phyloP scores from a whole-genome alignment of 2,329 filamentous ascomycete genomes.

The Zasmidium angulare region DNA sequence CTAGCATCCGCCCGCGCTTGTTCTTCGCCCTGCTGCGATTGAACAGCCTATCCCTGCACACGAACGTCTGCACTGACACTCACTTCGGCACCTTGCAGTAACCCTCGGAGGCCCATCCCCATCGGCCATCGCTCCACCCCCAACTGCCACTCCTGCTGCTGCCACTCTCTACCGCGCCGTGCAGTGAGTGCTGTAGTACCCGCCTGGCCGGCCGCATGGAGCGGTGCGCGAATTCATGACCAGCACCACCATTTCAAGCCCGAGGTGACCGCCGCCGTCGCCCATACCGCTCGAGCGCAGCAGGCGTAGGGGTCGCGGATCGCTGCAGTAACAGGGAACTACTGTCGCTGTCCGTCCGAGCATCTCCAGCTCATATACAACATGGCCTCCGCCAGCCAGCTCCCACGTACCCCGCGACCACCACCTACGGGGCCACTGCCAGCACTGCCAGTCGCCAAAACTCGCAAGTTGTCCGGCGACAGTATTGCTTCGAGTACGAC shows the following conservation, averaged over 20 bases:
- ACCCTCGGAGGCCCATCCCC: not conserved
- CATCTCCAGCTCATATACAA: slow-evolving; percentile 4
- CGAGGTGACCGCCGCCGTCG: not conserved
- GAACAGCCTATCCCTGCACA: not conserved
- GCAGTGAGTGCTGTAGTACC: not conserved
- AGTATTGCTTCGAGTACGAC: slow-evolving; percentile 51
- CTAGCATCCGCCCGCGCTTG: not conserved
- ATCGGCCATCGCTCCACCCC: not conserved
- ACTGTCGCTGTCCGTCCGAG: not conserved
- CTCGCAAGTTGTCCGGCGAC: slow-evolving; percentile 59
- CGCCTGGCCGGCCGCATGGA: slow-evolving; percentile 3
- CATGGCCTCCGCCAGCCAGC: slow-evolving; percentile 54
- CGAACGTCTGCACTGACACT: not conserved
- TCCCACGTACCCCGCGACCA: slow-evolving; percentile 57
- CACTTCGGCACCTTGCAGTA: slow-evolving; percentile 6
- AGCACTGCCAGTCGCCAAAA: slow-evolving; percentile 70
- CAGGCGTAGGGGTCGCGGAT: not conserved
- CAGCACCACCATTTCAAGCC: not conserved
- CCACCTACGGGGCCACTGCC: slow-evolving; percentile 73
- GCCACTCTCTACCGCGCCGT: not conserved
- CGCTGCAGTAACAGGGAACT: not conserved
- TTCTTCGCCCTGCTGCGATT: not conserved
- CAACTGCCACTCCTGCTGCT: not conserved
- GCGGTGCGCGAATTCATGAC: slow-evolving; percentile 4
- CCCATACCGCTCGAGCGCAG: slow-evolving; percentile 3